Percentiles rank a stretch among this genome's conserved stretches.
phyloP scores from a whole-genome alignment of 2,329 filamentous ascomycete genomes.

The Macrophomina phaseolina region DNA sequence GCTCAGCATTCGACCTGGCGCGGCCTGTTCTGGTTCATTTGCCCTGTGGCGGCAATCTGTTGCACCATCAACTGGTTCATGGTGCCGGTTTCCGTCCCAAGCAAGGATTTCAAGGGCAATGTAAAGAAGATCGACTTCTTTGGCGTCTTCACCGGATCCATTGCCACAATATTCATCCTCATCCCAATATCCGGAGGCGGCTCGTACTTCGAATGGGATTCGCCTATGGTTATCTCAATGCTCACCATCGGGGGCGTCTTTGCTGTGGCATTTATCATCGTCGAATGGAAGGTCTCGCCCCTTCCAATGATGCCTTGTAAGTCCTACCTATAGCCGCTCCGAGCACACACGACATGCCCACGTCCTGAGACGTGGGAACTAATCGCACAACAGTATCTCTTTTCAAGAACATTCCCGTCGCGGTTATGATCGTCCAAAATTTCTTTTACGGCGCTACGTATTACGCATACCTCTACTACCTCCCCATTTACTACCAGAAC shows the following conservation, averaged over 20 bases:
- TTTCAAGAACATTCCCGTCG: slow-evolving; percentile 61
- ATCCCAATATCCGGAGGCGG: slow-evolving; percentile 69
- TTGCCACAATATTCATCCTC: slow-evolving; percentile 64
- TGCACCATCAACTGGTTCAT: slow-evolving; percentile 45
- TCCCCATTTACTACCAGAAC: slow-evolving; percentile 68
- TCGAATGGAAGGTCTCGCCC: slow-evolving; percentile 61
- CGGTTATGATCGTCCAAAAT: slow-evolving; percentile 62
- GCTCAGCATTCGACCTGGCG: slow-evolving; percentile 48
- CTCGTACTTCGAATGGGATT: slow-evolving; percentile 62
- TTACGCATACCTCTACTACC: slow-evolving; percentile 65
- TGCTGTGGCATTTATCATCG: slow-evolving; percentile 57
- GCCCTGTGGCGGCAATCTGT: slow-evolving; percentile 40
- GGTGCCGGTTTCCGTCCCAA: slow-evolving; percentile 58
- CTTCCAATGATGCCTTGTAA: slow-evolving; percentile 63
- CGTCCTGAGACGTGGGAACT: not conserved
- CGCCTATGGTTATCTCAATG: slow-evolving; percentile 65
- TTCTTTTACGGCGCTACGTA: slow-evolving; percentile 66
- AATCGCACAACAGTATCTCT: slow-evolving; percentile 50
- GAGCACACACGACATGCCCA: not conserved
- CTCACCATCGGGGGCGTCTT: slow-evolving; percentile 56
- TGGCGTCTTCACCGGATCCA: slow-evolving; percentile 61
- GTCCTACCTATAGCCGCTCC: not conserved
- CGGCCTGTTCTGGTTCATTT: slow-evolving; percentile 53
- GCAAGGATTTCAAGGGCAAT: slow-evolving; percentile 54
- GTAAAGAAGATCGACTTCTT: slow-evolving; percentile 64